A percentile compares a stretch with the other conserved stretches of the same genome.
phyloP scores from a whole-genome alignment of 2,329 filamentous ascomycete genomes.

The Aspergillus sp. region DNA sequence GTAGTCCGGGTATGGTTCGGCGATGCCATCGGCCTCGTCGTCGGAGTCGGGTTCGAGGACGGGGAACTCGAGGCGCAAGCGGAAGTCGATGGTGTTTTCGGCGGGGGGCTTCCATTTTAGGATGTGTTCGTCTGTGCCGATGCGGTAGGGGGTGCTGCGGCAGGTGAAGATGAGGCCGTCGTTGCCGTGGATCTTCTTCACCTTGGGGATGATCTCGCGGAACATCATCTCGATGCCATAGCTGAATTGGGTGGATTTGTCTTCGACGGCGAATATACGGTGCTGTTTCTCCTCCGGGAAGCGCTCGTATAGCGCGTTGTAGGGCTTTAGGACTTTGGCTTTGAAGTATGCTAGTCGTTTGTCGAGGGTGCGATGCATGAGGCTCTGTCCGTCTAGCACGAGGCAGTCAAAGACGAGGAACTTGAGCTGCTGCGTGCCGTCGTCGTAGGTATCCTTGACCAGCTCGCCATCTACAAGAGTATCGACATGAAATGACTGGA shows the following conservation, averaged over 20 bases:
- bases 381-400: conserved; percentile 73
- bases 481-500: conserved; percentile 70
- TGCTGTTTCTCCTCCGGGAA: conserved; percentile 72
- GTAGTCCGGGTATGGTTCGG: conserved; percentile 73
- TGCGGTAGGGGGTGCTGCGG: conserved; percentile 80
- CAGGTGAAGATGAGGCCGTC: conserved; percentile 99
- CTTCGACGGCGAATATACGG: conserved; percentile 79
- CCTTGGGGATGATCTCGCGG: conserved; percentile 76
- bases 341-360: conserved; percentile 88
- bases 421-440: conserved; percentile 71
- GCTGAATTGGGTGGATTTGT: conserved; percentile 86
- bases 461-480: conserved; percentile 93
- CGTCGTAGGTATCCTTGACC: conserved; percentile 76
- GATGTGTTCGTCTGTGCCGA: conserved; percentile 90
- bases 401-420: conserved; percentile 96
- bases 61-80: conserved; percentile 77
- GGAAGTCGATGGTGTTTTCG: conserved; percentile 95
- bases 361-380: conserved; percentile 80
- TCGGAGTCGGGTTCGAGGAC: conserved; percentile 68
- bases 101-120: conserved; percentile 97
- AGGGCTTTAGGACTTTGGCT: conserved; percentile 76
- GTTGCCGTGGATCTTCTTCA: conserved; percentile 79
- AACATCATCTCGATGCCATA: conserved; percentile 96
- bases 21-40: conserved; percentile 69
- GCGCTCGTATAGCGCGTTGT: conserved; percentile 73